Evolutionary conservation across 257 asterid genomes (phyloP), one percentile per base, ranked within the genome.

Genomic region (Paulownia fortunei): DNA sequence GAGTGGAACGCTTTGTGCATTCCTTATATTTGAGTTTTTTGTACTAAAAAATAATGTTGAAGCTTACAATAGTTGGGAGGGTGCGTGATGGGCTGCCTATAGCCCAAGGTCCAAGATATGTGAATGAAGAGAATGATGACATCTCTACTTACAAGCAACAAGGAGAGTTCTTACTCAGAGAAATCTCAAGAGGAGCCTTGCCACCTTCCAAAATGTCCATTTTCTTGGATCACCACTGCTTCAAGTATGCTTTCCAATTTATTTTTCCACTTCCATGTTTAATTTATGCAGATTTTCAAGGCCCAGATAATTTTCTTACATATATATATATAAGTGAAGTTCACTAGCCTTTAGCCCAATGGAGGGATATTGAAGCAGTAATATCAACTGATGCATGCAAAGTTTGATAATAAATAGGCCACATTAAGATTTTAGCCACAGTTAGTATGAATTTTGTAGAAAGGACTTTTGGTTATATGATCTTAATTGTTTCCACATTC

Each of bases 31-130:
- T 26, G 6, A 4, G 2, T 70, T 49, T 3, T 42, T 42, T 6
- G 18, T 3, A 0, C 16, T n/a, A n/a, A 34, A 7, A n/a, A 32
- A 64, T 12, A 39, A 87, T 88, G 92, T 74, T 88, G 82, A 87
- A 84, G 88, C 75, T 87, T 9, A 88, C 93, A 42, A 74, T 88
- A 63, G 79, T 89, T 18, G 94, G 91, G 23, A 80, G 90, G 87
- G 83, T 89, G 9, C 84, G 86, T 36, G 91, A 88, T 87, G 94
- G 93, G 64, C 34, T 88, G 81, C 88, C 89, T 27, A 80, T 90
- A 74, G 92, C 92, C 13, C 88, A 86, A 83, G 78, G 84, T 72
- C 84, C 87, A 41, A 84, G 85, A 42, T 86, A 78, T 56, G 78
- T 73, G 52, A 63, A 83, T 72, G 83, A 87, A 76, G 87, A 81